Evolutionary conservation across 1,284 basidiomycete species (phyloP).

Genomic region (Ganoderma lingzhi): DNA sequence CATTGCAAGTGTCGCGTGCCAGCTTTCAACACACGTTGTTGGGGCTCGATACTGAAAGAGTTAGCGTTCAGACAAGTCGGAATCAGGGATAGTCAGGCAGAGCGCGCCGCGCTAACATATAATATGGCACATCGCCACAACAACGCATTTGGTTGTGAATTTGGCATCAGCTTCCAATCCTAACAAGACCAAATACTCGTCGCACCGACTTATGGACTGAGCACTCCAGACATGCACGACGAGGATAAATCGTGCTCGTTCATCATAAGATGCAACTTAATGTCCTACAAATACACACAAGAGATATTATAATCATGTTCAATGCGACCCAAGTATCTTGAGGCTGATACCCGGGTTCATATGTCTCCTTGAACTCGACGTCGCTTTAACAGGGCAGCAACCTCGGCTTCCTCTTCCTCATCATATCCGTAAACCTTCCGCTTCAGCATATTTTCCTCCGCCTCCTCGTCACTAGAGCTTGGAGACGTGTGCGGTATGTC

Average conservation of each 20-base stretch:
- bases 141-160: background rate
- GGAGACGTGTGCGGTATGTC: background rate
- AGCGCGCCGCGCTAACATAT: too few species aligned
- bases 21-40: too few species aligned
- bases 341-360: background rate
- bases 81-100: too few species aligned
- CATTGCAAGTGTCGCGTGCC: too few species aligned
- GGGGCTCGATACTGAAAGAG: too few species aligned
- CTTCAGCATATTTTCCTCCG: background rate
- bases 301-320: too few species aligned
- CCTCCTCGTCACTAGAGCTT: background rate
- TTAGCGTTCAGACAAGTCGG: too few species aligned
- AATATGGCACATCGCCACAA: background rate
- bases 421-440: background rate
- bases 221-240: background rate
- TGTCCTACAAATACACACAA: too few species aligned
- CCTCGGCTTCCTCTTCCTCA: background rate
- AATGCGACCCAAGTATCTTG: too few species aligned
- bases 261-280: too few species aligned
- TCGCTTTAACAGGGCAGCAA: background rate
- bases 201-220: background rate
- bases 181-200: background rate
- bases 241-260: too few species aligned
- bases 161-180: constrained; percentile 3
- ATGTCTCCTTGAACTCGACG: background rate